Conservation (phyloP, 257 asterid species). For the Ligustrum vulgare region DNA sequence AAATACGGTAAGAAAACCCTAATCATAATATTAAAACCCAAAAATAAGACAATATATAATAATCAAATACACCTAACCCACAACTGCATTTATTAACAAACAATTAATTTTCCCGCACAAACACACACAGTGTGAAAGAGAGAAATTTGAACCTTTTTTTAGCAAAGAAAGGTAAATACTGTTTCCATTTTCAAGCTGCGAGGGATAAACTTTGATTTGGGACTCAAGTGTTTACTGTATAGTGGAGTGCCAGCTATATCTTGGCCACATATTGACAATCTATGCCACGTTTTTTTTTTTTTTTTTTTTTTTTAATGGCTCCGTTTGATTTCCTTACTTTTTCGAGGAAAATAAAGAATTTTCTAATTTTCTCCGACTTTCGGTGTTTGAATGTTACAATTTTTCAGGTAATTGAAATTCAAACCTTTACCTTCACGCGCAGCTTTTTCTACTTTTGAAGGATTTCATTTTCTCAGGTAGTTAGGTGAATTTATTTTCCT, state of each 20-base stretch:
- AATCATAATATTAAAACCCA: constrained; percentile 16
- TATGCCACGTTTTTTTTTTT: no score
- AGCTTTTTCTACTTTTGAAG: no score
- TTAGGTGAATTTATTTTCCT: no score
- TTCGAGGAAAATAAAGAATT: no score
- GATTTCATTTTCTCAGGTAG: no score
- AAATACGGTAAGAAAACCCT: constrained; percentile 26
- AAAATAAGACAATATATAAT: constrained; percentile 16
- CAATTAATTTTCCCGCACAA: constrained; percentile 14
- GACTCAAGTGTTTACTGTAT: neutral
- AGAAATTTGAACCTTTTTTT: constrained; percentile 12
- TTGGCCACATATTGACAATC: neutral
- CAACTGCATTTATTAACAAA: constrained; percentile 32
- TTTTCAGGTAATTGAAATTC: no score
- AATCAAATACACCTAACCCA: constrained; percentile 42
- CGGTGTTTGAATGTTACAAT: no score
- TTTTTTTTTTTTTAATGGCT: no score
- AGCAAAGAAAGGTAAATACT: constrained; percentile 14
- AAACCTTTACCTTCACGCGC: no score
- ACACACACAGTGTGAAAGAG: constrained; percentile 17
- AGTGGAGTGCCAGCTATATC: constrained; percentile 31
- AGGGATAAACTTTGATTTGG: neutral
- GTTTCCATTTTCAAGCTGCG: neutral
- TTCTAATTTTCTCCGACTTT: no score
- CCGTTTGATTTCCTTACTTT: no score